Conservation (phyloP, 2,329 filamentous ascomycete genomes). For the Zymoseptoria brevis region DNA sequence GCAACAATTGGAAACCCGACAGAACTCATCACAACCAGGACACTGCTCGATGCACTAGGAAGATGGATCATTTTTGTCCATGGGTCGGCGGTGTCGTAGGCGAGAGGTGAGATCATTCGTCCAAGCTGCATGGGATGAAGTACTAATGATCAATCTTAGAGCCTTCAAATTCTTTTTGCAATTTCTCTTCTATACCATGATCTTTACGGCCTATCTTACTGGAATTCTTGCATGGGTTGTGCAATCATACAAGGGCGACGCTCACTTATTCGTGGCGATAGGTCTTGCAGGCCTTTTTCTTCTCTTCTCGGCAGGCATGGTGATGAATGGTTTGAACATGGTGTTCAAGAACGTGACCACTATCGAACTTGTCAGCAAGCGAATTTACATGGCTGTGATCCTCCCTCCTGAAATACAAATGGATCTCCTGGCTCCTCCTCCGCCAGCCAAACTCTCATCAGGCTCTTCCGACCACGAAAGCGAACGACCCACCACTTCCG, state of each 20-base stretch:
- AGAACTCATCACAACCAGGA: conserved; percentile 81
- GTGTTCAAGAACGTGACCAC: conserved; percentile 70
- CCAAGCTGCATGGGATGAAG: background rate
- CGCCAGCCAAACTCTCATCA: conserved; percentile 10
- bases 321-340: conserved; percentile 61
- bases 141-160: conserved; percentile 32
- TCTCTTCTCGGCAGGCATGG: conserved; percentile 75
- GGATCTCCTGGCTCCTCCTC: conserved; percentile 15
- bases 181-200: conserved; percentile 64
- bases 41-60: conserved; percentile 69
- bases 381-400: conserved; percentile 67
- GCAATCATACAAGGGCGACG: conserved; percentile 42
- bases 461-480: conserved; percentile 12
- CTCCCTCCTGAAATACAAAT: conserved; percentile 44
- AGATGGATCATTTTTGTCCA: conserved; percentile 95
- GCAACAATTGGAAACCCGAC: conserved; percentile 81
- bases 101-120: conserved; percentile 39
- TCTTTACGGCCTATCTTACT: conserved; percentile 60
- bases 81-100: conserved; percentile 91
- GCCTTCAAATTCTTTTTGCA: conserved; percentile 89
- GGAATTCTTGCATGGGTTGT: conserved; percentile 58
- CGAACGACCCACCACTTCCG: conserved; percentile 24
- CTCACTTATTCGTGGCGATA: conserved; percentile 58
- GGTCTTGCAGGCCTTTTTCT: conserved; percentile 64
- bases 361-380: conserved; percentile 63